phyloP scores from a whole-genome alignment of 768 basidiomycete species.

The Coprinopsis sp. region DNA sequence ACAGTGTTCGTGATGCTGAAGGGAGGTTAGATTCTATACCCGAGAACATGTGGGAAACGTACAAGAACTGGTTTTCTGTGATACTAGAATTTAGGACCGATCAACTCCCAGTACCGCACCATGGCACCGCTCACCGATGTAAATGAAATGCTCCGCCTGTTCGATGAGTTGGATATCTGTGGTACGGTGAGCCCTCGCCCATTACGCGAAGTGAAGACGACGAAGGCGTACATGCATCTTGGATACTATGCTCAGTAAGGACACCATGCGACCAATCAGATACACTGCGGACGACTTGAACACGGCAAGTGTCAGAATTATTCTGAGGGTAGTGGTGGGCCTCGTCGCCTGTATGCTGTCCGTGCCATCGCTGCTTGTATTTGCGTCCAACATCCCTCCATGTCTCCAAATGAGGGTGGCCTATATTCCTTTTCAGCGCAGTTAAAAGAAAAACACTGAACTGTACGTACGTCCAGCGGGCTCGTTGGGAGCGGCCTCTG shows the following conservation, averaged over 20 bases:
- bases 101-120: neutral
- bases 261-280: slow-evolving; percentile 95
- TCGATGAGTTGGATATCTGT: slow-evolving; percentile 74
- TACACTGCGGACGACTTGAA: slow-evolving; percentile 83
- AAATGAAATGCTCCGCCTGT: slow-evolving; percentile 85
- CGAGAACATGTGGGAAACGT: slow-evolving; percentile 24
- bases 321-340: slow-evolving; percentile 38
- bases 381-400: slow-evolving; percentile 54
- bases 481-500: slow-evolving; percentile 58
- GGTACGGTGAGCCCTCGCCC: neutral
- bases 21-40: neutral
- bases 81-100: slow-evolving; percentile 12
- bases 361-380: slow-evolving; percentile 66
- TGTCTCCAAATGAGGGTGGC: slow-evolving; percentile 63
- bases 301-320: slow-evolving; percentile 49
- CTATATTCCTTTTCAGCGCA: slow-evolving; percentile 17
- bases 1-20: slow-evolving; percentile 75
- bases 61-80: slow-evolving; percentile 88
- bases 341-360: slow-evolving; percentile 35
- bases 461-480: slow-evolving; percentile 47
- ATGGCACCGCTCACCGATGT: slow-evolving; percentile 64
- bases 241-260: slow-evolving; percentile 84
- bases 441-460: neutral
- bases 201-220: neutral
- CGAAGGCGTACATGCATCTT: slow-evolving; percentile 75